Evolutionary conservation across 345 rosid genomes (phyloP).

Genomic region (Boechera stricta): DNA sequence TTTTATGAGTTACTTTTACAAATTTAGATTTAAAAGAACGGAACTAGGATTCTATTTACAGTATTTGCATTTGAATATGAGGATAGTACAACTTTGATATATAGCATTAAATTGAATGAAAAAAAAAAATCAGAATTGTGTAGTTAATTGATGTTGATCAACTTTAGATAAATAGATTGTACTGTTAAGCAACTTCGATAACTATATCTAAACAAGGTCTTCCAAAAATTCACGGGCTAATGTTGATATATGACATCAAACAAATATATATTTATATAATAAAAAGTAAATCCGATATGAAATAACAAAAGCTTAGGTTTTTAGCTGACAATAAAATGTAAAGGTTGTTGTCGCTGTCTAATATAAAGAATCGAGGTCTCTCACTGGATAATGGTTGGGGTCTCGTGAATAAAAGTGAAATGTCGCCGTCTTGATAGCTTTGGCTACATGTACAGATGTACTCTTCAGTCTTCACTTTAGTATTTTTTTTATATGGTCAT

Average conservation of each 20-base stretch:
- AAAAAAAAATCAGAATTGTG: neutral
- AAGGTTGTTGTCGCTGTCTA: slow-evolving; percentile 36
- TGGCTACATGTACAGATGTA: neutral
- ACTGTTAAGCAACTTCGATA: neutral
- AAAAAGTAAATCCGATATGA: neutral
- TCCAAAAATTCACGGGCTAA: neutral
- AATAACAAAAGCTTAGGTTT: neutral
- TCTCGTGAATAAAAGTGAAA: slow-evolving; percentile 39
- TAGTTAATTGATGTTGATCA: neutral
- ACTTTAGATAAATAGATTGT: neutral
- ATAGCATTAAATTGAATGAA: no score
- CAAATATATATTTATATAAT: neutral
- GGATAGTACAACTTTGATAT: no score
- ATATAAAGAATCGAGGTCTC: slow-evolving; percentile 35
- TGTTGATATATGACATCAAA: slow-evolving; percentile 10
- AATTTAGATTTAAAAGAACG: no score
- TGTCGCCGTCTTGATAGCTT: slow-evolving; percentile 41
- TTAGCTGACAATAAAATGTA: slow-evolving; percentile 17
- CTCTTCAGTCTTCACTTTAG: slow-evolving; percentile 2
- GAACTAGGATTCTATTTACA: no score
- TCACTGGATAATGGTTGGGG: slow-evolving; percentile 28
- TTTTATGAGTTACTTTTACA: no score
- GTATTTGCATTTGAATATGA: no score
- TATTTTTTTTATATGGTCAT: slow-evolving; percentile 29
- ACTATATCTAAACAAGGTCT: neutral